Evolutionary conservation across 225 moss, liverwort and hornwort species (phyloP), one percentile per base, ranked within the genome.

Genomic region (Climacium dendroides): DNA sequence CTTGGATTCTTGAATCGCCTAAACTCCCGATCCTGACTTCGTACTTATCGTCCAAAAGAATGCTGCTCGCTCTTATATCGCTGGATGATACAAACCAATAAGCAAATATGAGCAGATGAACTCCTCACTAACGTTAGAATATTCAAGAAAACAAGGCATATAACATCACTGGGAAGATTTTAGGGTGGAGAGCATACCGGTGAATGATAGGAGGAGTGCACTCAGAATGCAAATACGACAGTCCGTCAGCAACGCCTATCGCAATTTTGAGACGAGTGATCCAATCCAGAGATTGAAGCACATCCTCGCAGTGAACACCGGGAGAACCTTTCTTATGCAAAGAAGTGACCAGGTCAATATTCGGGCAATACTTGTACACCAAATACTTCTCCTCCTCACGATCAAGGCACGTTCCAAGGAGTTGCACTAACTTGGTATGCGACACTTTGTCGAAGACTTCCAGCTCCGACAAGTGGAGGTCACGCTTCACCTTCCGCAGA

Each of bases 211-310:
- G 92, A 80, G 98, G 97, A 88, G 92, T 89, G 76, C 96, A 96
- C 47, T 98, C 98, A 34, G 96, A 93, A 86, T 98, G 98, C 90
- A 98, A 87, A 87, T 96, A 94, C 32, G 94, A 93, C n/a, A 98
- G 90, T 54, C 89, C 97, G 80, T 98, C 98, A 15, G 98, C 98
- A 75, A 92, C 94, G 43, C 98, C 97, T 32, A 96, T 95, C 18
- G 98, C 98, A 85, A 98, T 95, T 87, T 98, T 98, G 61, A 98
- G 97, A 66, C 98, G 96, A 39, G 98, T 98, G 82, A 98, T 98
- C 98, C 98, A 98, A 79, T 98, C 98, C 39, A 97, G 89, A 78
- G 97, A 97, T 93, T 95, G 96, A 81, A 98, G 80, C 45, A 95
- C 92, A 88, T 96, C 97, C 71, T 96, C 97, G n/a, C 93, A 92